Conservation (phyloP, 306 rosid genomes). For the Abrus pulchellus region DNA sequence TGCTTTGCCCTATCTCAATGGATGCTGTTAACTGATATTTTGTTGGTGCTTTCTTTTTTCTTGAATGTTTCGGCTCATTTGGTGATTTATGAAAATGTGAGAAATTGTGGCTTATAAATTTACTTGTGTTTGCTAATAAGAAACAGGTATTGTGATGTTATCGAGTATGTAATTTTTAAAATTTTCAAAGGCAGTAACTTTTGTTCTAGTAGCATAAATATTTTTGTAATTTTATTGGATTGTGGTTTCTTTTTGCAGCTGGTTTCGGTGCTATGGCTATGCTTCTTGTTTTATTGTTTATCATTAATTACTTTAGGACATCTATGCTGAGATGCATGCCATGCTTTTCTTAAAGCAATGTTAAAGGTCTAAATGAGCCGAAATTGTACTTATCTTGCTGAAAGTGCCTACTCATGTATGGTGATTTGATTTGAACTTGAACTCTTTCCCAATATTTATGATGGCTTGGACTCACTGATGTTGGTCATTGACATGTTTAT, state of each 20-base stretch:
- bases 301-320: background rate
- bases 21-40: background rate
- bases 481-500: background rate
- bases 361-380: background rate
- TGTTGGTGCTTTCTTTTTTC: background rate
- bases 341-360: conserved; percentile 14
- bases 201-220: background rate
- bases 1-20: background rate
- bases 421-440: conserved; percentile 1
- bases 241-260: background rate
- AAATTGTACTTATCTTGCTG: background rate
- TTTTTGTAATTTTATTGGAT: conserved; percentile 2
- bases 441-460: background rate
- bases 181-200: background rate
- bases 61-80: conserved; percentile 8
- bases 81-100: background rate
- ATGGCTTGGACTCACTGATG: background rate
- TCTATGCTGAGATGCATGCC: background rate
- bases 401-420: background rate
- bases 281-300: background rate
- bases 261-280: background rate
- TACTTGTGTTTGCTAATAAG: conserved; percentile 2
- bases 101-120: background rate
- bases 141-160: background rate
- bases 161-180: background rate